phyloP scores from a whole-genome alignment of 192 early-diverging fungal species.

The Martensiomyces pterosporus region DNA sequence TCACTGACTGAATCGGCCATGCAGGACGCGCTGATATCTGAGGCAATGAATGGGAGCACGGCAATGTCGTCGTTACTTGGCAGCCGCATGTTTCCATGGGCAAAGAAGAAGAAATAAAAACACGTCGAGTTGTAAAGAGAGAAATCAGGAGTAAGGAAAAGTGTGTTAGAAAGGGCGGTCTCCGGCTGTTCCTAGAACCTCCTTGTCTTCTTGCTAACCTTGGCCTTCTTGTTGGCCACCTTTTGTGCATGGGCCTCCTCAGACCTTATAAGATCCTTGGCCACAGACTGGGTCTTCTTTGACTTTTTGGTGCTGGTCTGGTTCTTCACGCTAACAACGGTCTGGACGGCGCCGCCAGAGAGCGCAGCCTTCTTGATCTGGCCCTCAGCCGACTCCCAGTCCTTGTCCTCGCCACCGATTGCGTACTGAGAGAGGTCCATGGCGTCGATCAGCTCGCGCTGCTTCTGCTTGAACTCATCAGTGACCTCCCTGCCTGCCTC shows the following conservation, averaged over 20 bases:
- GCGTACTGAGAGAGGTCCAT: conserved; percentile 75
- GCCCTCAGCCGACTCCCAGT: conserved; percentile 66
- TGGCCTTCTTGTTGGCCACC: neutral
- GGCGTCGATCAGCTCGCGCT: conserved; percentile 73
- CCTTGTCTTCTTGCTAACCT: conserved; percentile 35
- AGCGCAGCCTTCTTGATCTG: conserved; percentile 59
- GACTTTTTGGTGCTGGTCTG: conserved; percentile 52
- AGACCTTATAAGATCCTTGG: conserved; percentile 17
- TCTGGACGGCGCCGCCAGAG: conserved; percentile 40
- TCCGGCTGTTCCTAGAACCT: no score
- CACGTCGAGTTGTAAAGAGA: neutral
- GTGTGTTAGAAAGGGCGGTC: no score
- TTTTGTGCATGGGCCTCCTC: conserved; percentile 30
- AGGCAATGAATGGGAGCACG: conserved; percentile 42
- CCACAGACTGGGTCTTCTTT: conserved; percentile 33
- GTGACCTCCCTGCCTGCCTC: conserved; percentile 77
- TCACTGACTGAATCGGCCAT: conserved; percentile 47
- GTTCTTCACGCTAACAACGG: conserved; percentile 74
- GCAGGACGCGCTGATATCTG: conserved; percentile 45
- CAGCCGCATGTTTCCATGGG: conserved; percentile 47
- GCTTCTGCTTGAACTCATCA: conserved; percentile 60
- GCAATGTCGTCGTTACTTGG: conserved; percentile 39
- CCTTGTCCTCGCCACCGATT: conserved; percentile 64
- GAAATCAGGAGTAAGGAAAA: neutral
- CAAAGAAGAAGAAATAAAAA: conserved; percentile 18